Evolutionary conservation across 306 rosid genomes (phyloP), one percentile per base, ranked within the genome.

Genomic region (Cucumis melo): DNA sequence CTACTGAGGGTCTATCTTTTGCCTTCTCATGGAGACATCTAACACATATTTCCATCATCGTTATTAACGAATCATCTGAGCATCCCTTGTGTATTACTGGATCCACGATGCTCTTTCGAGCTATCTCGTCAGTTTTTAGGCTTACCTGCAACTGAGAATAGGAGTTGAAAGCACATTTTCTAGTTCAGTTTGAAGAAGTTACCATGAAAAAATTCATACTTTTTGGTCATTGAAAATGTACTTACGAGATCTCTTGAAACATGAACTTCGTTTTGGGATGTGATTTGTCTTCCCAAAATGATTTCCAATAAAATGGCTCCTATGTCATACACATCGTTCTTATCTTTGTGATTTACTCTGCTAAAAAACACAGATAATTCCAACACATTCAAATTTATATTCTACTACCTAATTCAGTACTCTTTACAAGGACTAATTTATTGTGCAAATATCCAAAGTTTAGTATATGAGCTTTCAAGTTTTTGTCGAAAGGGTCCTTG

Each of bases 231-330:
- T 13, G 80, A 84, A 67, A 27, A 46, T 63, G 74, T 71, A 84
- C 99, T 90, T 81, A 94, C 99, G 12, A 94, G 97, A 80, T 94
- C 99, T 82, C 89, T 90, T 75, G 91, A 76, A 63, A 82, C 80
- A 19, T 89, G 90, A 39, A 88, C 97, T 94, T 94, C 99, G 78
- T 90, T 84, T 78, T 84, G 88, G 86, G 91, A 92, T 88, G 87
- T 85, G 78, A 94, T 80, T 34, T 96, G 89, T 77, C 99, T 84
- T 77, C 99, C 99, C 53, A 92, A 64, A 82, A 92, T 90, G 83
- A 91, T 82, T 84, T 94, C 99, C 38, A 90, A 87, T 83, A 92
- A 80, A 82, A 94, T 84, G 64, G 88, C 95, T 53, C 99, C 99
- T 78, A 92, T 89, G 84, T 90, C 96, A 70, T 89, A 89, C 71